Evolutionary conservation across 2,329 filamentous ascomycete species (phyloP).

Genomic region (Dothidotthia symphoricarpi): DNA sequence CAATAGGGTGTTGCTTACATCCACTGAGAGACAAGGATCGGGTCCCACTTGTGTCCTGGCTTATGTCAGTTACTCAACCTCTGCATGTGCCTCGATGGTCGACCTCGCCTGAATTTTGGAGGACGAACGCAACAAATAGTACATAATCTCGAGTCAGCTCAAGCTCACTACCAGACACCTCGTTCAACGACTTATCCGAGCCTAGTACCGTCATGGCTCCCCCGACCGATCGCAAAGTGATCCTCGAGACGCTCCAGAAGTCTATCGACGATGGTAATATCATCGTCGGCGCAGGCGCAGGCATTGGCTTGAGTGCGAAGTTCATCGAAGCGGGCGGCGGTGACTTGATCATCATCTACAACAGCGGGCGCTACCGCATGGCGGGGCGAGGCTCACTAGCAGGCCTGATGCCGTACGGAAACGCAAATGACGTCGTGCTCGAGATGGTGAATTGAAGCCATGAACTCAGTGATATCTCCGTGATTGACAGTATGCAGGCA

Average conservation of each 20-base stretch:
- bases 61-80: too few relatives aligned
- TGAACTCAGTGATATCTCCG: neutral
- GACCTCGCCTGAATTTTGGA: too few relatives aligned
- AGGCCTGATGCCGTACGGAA: conserved; percentile 68
- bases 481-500: conserved; percentile 44
- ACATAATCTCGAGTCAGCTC: too few relatives aligned
- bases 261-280: conserved; percentile 57
- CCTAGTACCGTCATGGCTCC: conserved; percentile 51
- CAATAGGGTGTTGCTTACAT: too few relatives aligned
- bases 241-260: conserved; percentile 54
- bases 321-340: conserved; percentile 66
- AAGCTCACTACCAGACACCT: too few relatives aligned
- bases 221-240: conserved; percentile 56
- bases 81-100: too few relatives aligned
- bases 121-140: too few relatives aligned
- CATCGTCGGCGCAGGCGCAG: conserved; percentile 68
- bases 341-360: conserved; percentile 71
- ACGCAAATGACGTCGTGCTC: conserved; percentile 67
- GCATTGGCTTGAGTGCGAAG: conserved; percentile 69
- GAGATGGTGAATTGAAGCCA: conserved; percentile 55
- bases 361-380: conserved; percentile 71
- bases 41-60: too few relatives aligned
- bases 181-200: too few relatives aligned
- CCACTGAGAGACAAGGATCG: too few relatives aligned
- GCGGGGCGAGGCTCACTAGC: conserved; percentile 67